Base-by-base conservation (phyloP, 441 rosid species). In the Brassica balearica region DNA sequence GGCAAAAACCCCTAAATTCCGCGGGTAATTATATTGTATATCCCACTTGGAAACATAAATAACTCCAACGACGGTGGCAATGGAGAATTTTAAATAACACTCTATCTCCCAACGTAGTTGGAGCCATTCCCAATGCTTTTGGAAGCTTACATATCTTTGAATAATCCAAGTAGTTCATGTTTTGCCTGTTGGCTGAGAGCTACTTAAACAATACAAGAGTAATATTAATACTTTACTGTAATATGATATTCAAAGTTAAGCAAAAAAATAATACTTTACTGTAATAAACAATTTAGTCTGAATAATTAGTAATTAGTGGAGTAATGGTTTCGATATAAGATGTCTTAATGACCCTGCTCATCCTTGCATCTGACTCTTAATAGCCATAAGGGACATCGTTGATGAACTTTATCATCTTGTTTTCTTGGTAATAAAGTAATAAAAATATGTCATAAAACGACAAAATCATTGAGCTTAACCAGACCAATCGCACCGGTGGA, bases 61-160 rank as follows among this genome's bases (percentile, higher is more conserved):
- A 68, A 62, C 20, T 68, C 71, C 61, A 79, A 69, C 27, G 66
- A 64, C 36, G 27, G 53, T 36, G 75, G 55, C 67, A 64, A 69
- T 74, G 59, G 20, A 55, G 43, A 55, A 36, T 34, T 32, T 19
- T 69, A 25, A 25, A 25, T 25, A 25, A 25, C 27, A 25, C 27
- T 25, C 27, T 25, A 69, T 56, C 1, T 70, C 64, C 79, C 82
- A 70, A 46, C 2, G 76, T 46, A 65, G 79, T 70, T 58, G 80
- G 76, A 80, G 80, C 72, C 76, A 74, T 65, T 70, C 76, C 82
- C 82, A 65, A 75, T 74, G 80, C 73, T 80, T 74, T 80, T 65
- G 80, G 82, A 80, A 75, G 68, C 34, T 62, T 66, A 75, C 63
- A 65, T 12, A 80, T 74, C 22, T 74, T 74, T 79, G 46, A 79